Conservation (phyloP, 1,284 basidiomycete species). For the Pterulicium gracile region DNA sequence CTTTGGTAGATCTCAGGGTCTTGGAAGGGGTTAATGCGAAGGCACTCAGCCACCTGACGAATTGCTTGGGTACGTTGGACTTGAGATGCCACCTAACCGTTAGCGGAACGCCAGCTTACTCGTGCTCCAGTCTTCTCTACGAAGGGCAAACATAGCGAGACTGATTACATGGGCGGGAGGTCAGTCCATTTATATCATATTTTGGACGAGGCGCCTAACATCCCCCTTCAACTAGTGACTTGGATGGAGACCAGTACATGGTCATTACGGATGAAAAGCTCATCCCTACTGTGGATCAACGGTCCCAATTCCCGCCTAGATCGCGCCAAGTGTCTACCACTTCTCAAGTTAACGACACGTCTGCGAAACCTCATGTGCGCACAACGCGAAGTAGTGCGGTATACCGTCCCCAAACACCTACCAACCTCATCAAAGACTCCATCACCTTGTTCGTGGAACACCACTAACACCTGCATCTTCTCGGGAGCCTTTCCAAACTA, state of each 20-base stretch:
- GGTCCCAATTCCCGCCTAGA: neutral
- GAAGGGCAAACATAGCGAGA: slow-evolving; percentile 11
- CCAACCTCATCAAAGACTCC: slow-evolving; percentile 3
- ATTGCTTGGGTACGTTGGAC: slow-evolving; percentile 15
- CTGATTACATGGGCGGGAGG: slow-evolving; percentile 17
- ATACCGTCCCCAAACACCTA: too few relatives aligned
- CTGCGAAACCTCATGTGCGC: neutral
- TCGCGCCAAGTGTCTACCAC: neutral
- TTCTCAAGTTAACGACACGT: neutral
- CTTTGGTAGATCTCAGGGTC: slow-evolving; percentile 13
- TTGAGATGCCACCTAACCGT: neutral
- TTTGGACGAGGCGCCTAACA: neutral
- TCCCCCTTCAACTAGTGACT: slow-evolving; percentile 12
- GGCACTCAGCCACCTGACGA: slow-evolving; percentile 11
- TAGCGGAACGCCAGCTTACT: too few relatives aligned
- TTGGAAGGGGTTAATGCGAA: slow-evolving; percentile 14
- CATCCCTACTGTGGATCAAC: neutral
- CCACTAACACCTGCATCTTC: slow-evolving; percentile 10
- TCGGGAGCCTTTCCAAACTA: slow-evolving; percentile 11
- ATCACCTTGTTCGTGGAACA: slow-evolving; percentile 11
- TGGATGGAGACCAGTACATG: slow-evolving; percentile 18
- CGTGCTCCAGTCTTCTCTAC: slow-evolving; percentile 14
- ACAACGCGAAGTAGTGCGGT: slow-evolving; percentile 1
- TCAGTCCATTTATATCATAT: slow-evolving; percentile 1
- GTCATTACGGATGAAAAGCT: slow-evolving; percentile 12